These are phyloP conservation scores for Sporothrix euskadiensis DNA, from an alignment of 2,329 filamentous ascomycete species.

Conservation along the genomic window DNA sequence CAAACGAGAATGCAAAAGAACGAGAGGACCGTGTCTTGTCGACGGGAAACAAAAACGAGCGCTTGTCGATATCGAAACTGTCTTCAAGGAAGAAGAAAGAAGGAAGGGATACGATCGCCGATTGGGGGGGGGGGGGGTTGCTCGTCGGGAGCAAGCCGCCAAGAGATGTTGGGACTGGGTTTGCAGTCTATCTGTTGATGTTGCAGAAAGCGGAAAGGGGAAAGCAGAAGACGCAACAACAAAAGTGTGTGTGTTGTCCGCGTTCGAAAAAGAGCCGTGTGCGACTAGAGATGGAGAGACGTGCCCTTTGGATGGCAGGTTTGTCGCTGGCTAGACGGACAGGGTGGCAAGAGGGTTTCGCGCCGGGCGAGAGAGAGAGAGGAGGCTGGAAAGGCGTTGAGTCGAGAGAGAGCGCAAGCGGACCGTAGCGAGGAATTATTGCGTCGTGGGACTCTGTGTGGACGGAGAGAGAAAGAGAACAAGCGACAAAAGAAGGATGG, in stretches of 20 bases:
- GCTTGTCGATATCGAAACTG: neutral
- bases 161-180: conserved; percentile 11
- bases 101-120: neutral
- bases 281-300: neutral
- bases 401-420: neutral
- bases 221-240: neutral
- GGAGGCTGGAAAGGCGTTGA: neutral
- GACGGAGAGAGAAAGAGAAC: neutral
- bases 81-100: neutral
- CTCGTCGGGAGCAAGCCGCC: neutral
- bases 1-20: neutral
- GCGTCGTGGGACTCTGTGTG: neutral
- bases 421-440: neutral
- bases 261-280: neutral
- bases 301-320: neutral
- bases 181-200: conserved; percentile 20
- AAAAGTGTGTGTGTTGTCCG: neutral
- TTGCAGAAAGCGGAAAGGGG: conserved; percentile 19
- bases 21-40: neutral
- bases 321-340: neutral
- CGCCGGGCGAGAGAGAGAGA: conserved; percentile 28
- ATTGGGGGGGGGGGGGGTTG: neutral
- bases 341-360: conserved; percentile 24
- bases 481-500: neutral
- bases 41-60: conserved; percentile 2